Evolutionary conservation across 169 alveolate genomes (phyloP), one percentile per base, ranked within the genome.

Genomic region (Eimeria acervulina): DNA sequence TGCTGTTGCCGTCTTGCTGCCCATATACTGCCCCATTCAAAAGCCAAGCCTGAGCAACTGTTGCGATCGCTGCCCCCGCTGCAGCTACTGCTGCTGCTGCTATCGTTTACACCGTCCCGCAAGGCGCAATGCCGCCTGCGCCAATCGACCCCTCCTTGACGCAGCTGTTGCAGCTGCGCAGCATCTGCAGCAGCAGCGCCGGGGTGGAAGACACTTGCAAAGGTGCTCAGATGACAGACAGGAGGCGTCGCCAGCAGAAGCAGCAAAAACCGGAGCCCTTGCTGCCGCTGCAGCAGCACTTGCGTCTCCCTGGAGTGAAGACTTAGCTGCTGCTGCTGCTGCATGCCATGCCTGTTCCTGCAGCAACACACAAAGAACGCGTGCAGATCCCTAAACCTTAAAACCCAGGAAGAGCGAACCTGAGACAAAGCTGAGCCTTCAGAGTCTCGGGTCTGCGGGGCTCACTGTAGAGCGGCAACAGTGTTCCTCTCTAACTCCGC

Each of bases 1-100:
- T 63, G 84, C 83, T 87, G 94, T n/a, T 87, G 94, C 63, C 66
- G 94, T 66, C 42, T 33, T 51, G 59, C 66, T 87, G 59, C 52
- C 94, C 83, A 63, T 42, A 40, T 66, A 36, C 42, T 42, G 47
- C 61, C 83, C 84, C 94, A 61, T 66, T 87, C 59, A 33, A 36
- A 61, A 23, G 36, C 59, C 47, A 59, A 12, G 38, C 93, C 76
- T 63, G 74, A 7, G 90, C 90, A 1, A 70, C 90, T 70, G 61
- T 47, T n/a, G 31, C 31, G 68, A 0, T 47, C 70, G 74, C 36
- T n/a, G 44, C 74, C 21, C 7, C 59, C 15, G 59, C 59, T 51
- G n/a, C n/a, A n/a, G 81, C 74, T 47, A 1, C 70, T 87, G 94
- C 84, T 38, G 84, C 74, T 90, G 47, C 47, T 90, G 47, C 47